phyloP scores from a whole-genome alignment of 768 basidiomycete species.

The Tricholoma sp. region DNA sequence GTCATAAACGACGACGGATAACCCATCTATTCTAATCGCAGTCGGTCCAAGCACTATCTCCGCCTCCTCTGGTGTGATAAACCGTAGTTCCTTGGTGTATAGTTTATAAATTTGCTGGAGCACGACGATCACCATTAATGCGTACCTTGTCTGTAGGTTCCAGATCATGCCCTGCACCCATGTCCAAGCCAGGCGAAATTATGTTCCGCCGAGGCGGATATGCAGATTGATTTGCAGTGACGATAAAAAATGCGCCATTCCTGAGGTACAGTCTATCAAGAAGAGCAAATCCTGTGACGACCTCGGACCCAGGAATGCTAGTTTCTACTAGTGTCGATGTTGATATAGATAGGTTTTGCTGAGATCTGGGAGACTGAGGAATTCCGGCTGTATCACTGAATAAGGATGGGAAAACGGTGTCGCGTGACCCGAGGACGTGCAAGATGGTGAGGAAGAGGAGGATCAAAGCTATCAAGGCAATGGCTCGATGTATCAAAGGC shows the following conservation, averaged over 20 bases:
- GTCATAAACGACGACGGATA: slow-evolving; percentile 17
- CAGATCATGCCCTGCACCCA: slow-evolving; percentile 14
- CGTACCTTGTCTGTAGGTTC: slow-evolving; percentile 26
- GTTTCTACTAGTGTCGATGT: slow-evolving; percentile 12
- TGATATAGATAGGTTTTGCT: slow-evolving; percentile 1
- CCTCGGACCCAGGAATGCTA: slow-evolving; percentile 28
- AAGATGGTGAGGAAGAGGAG: not conserved
- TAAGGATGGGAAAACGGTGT: not conserved
- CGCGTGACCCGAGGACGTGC: not conserved
- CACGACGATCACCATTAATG: not conserved
- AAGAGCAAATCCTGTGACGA: slow-evolving; percentile 66
- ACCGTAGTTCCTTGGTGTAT: slow-evolving; percentile 13
- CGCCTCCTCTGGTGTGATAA: slow-evolving; percentile 13
- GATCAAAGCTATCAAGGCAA: too few species aligned
- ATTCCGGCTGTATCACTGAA: not conserved
- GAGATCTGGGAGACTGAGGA: not conserved
- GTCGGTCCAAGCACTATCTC: slow-evolving; percentile 11
- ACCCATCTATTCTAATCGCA: slow-evolving; percentile 12
- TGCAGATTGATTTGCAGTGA: slow-evolving; percentile 34
- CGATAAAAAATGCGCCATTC: slow-evolving; percentile 68
- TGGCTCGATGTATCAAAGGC: too few species aligned
- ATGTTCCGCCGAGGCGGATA: slow-evolving; percentile 47
- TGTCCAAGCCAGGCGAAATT: slow-evolving; percentile 24
- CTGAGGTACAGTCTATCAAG: slow-evolving; percentile 71
- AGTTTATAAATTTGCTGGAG: not conserved